Percentiles rank a stretch among this genome's conserved stretches.
Conservation (phyloP, 805 yeast genomes). For the Candida parachauliodes region DNA sequence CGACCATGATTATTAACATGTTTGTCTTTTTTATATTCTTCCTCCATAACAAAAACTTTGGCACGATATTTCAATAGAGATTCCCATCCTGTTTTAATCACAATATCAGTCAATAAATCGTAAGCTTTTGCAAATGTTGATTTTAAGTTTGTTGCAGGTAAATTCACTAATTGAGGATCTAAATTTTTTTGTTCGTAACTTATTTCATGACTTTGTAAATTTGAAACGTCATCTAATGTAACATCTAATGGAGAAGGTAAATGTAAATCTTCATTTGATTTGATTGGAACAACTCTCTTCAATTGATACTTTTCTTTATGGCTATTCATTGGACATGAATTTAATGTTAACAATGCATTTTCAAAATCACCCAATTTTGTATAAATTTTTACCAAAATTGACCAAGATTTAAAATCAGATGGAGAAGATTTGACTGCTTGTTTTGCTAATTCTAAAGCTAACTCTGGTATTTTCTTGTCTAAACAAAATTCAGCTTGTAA, state of each 20-base stretch:
- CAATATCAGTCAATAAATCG: slow-evolving; percentile 43
- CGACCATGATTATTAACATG: slow-evolving; percentile 14
- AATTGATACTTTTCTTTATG: slow-evolving; percentile 64
- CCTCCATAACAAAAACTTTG: slow-evolving; percentile 47
- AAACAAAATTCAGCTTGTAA: slow-evolving; percentile 58
- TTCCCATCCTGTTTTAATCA: slow-evolving; percentile 45
- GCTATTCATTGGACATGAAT: slow-evolving; percentile 80
- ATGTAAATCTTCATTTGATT: slow-evolving; percentile 53
- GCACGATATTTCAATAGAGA: slow-evolving; percentile 42
- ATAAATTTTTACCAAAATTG: slow-evolving; percentile 59
- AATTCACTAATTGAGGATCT: slow-evolving; percentile 55
- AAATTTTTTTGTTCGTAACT: slow-evolving; percentile 61
- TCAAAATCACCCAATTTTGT: slow-evolving; percentile 63
- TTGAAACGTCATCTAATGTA: slow-evolving; percentile 62
- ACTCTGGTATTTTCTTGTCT: slow-evolving; percentile 48
- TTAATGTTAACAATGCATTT: slow-evolving; percentile 66
- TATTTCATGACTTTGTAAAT: slow-evolving; percentile 62
- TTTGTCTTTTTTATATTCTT: slow-evolving; percentile 42
- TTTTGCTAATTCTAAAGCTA: slow-evolving; percentile 57
- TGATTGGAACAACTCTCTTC: slow-evolving; percentile 55
- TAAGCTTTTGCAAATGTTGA: slow-evolving; percentile 44
- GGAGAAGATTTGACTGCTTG: slow-evolving; percentile 71
- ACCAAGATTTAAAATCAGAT: slow-evolving; percentile 74
- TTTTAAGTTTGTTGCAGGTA: slow-evolving; percentile 68
- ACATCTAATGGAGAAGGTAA: slow-evolving; percentile 77